Base-by-base conservation (phyloP, 345 rosid species). In the Crucihimalaya himalaica region DNA sequence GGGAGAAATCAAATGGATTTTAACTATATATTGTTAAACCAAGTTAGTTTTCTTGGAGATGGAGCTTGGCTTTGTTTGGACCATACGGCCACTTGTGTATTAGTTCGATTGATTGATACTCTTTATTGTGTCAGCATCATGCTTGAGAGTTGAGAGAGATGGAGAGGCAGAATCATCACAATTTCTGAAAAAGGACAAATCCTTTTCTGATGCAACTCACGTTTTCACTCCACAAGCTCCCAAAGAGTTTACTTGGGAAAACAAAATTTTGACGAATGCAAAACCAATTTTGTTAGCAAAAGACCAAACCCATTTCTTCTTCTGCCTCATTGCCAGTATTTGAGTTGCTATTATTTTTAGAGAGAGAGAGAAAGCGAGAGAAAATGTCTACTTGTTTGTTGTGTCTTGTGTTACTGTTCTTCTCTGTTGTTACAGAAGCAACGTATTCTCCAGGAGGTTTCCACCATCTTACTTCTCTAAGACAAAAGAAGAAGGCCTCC, bases 401-500 rank as follows among this genome's bases (percentile, higher is more conserved):
- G 60, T 70, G 55, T 29, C 21, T 70, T 35, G 20, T 76, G 54
- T 56, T 70, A 28, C 11, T 77, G 40, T 63, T 70, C 55, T 63
- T 64, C 55, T 37, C 62, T 55, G 28, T 13, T 64, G 32, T 77
- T 54, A 71, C 71, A 70, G 71, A 46, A 29, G 66, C 71, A 56
- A 63, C 55, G 0, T 77, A 64, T 64, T 3, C 28, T 45, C 76
- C 72, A 12, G 80, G 76, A 70, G 76, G 71, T 54, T 63, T 70
- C 19, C 60, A 77, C 47, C 76, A 70, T 70, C 66, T 70, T 28
- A 63, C 80, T 77, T 77, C 76, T n/a, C 55, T 70, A 8, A 70
- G 47, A 76, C 80, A 70, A 76, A 63, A 63, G 31, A 77, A 46
- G 62, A 77, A 77, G 48, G 2, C 39, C 15, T 70, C 62, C 0